Conservation (phyloP, 441 rosid species). For the Daphne laureola region DNA sequence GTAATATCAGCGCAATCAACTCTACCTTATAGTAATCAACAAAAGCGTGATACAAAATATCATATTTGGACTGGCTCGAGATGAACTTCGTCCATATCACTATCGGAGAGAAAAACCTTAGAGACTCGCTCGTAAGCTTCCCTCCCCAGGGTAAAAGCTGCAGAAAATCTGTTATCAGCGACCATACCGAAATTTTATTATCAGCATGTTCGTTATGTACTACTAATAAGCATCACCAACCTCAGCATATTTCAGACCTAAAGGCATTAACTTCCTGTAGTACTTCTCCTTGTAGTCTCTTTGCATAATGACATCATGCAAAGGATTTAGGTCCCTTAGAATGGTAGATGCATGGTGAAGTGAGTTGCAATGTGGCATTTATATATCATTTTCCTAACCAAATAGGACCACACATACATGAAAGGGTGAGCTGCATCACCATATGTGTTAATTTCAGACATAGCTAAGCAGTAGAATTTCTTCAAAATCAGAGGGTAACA, state of each 20-base stretch:
- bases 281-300: constrained; percentile 71
- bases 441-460: background rate
- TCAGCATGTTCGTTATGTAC: constrained; percentile 1
- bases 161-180: constrained; percentile 43
- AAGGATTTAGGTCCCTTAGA: constrained; percentile 86
- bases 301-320: constrained; percentile 45
- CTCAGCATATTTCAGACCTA: constrained; percentile 60
- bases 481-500: too few relatives aligned
- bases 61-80: constrained; percentile 43
- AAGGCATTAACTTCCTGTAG: constrained; percentile 46
- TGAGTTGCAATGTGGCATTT: constrained; percentile 9
- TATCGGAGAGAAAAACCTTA: constrained; percentile 83
- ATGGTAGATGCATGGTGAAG: constrained; percentile 7
- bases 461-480: background rate
- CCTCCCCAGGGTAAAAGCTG: constrained; percentile 99
- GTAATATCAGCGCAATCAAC: too few relatives aligned
- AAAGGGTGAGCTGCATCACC: background rate
- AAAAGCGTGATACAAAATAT: constrained; percentile 61
- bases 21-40: constrained; percentile 73
- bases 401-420: background rate
- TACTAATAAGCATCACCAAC: constrained; percentile 25
- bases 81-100: constrained; percentile 84
- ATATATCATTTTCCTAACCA: background rate
- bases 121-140: constrained; percentile 78
- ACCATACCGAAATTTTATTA: constrained; percentile 9